Base-by-base conservation (phyloP, 2,329 filamentous ascomycete genomes). In the Pestalotiopsis fici region DNA sequence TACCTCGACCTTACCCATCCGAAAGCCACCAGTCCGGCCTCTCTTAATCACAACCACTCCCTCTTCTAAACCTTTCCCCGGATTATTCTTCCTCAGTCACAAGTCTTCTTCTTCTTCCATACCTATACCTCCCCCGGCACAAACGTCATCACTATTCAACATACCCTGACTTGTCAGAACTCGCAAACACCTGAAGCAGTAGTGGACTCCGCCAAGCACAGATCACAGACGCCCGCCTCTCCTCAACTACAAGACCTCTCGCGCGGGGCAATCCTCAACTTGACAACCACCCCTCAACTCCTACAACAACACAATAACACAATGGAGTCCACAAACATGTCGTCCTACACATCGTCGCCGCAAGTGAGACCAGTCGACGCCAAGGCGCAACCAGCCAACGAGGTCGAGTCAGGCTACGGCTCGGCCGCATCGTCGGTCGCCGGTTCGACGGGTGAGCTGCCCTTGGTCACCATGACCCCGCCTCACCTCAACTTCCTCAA, bases 401-500 rank as follows among this genome's bases (percentile, higher is more conserved):
- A 86, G 55, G 79, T 86, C 69, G 94, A 97, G 81, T 98, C 95
- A 43, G 95, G 95, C 70, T 98, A 98, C 83, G 93, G 90, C 75
- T 91, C 92, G 81, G 80, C 77, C 31, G 73, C 78, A 75, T 87
- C 80, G 75, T 90, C 82, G 79, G 91, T 87, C 55, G 85, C 86
- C 64, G 90, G 88, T 39, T 91, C 87, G 73, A 83, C 87, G 56
- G 83, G 84, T 64, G 84, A 83, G 71, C 85, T 95, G 23, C 92
- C 95, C 15, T 88, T 93, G 69, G 87, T 98, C 75, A 90, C 91
- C 80, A 94, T 99, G 84, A 95, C 93, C 72, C 92, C 92, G 79
- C 88, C 91, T 70, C 95, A 99, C 80, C 86, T 98, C 73, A 91
- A 93, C 75, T 95, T 95, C 81, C 87, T 99, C 79, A 99, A 99